phyloP scores from a whole-genome alignment of 1,139 yeast species.

The Suhomyces ambrosiae region DNA sequence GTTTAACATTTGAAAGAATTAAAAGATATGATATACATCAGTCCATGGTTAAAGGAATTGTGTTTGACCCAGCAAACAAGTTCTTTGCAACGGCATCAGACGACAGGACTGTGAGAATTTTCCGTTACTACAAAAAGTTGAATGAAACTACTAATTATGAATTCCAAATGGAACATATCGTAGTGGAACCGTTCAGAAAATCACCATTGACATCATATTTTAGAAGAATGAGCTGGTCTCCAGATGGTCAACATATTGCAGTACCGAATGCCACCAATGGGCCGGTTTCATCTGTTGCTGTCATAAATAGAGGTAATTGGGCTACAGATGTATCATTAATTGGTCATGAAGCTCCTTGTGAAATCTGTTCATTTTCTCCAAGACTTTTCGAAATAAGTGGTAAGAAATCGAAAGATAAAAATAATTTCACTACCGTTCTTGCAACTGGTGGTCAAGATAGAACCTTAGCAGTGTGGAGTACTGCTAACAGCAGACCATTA shows the following conservation, averaged over 20 bases:
- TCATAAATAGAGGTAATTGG: conserved; percentile 92
- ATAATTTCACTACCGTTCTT: conserved; percentile 51
- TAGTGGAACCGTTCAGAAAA: conserved; percentile 79
- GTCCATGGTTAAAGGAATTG: conserved; percentile 93
- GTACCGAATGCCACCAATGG: conserved; percentile 98
- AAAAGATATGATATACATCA: conserved; percentile 91
- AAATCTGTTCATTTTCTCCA: conserved; percentile 90
- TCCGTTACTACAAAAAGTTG: conserved; percentile 71
- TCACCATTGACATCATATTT: conserved; percentile 93
- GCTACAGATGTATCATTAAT: conserved; percentile 82
- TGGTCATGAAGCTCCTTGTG: conserved; percentile 97
- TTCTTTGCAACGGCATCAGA: conserved; percentile 97
- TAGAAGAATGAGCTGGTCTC: conserved; percentile 94
- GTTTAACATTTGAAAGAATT: conserved; percentile 84
- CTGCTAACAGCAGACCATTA: conserved; percentile 60
- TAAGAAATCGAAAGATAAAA: conserved; percentile 22
- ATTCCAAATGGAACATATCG: conserved; percentile 82
- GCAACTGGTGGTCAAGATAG: conserved; percentile 85
- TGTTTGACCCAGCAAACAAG: conserved; percentile 96
- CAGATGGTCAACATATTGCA: conserved; percentile 95
- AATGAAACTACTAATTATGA: conserved; percentile 71
- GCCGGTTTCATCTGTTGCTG: conserved; percentile 87
- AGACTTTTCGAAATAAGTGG: conserved; percentile 47
- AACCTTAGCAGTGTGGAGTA: conserved; percentile 71
- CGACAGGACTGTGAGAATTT: conserved; percentile 85